phyloP scores from a whole-genome alignment of 352 stramenopile species.

The Discostella stelligera region DNA sequence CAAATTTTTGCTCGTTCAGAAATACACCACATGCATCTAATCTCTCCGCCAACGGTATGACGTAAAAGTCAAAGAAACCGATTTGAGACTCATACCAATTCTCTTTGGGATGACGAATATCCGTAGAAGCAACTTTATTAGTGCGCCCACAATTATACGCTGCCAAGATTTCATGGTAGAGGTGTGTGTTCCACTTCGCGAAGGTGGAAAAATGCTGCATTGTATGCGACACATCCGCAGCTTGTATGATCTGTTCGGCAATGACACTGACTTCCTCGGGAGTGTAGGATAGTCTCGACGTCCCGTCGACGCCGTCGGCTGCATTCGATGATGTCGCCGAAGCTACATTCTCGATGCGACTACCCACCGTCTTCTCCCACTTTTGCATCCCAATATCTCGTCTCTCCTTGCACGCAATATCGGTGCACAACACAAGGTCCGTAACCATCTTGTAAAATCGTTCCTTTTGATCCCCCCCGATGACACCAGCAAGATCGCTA shows the following conservation, averaged over 20 bases:
- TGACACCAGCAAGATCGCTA: neutral
- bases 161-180: slow-evolving; percentile 39
- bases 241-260: slow-evolving; percentile 58
- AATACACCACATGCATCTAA: slow-evolving; percentile 44
- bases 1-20: slow-evolving; percentile 20
- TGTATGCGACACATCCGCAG: slow-evolving; percentile 49
- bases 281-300: slow-evolving; percentile 6
- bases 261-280: slow-evolving; percentile 30
- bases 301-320: neutral
- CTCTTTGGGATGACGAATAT: slow-evolving; percentile 29
- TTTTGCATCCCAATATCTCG: slow-evolving; percentile 38
- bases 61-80: slow-evolving; percentile 46
- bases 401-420: slow-evolving; percentile 38
- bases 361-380: slow-evolving; percentile 17
- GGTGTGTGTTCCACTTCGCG: slow-evolving; percentile 36
- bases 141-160: slow-evolving; percentile 25
- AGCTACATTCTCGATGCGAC: neutral
- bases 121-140: neutral
- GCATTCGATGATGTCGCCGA: neutral
- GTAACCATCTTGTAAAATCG: slow-evolving; percentile 25
- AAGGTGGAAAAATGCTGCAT: slow-evolving; percentile 51
- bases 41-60: slow-evolving; percentile 46
- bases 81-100: slow-evolving; percentile 51
- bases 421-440: slow-evolving; percentile 40
- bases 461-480: slow-evolving; percentile 9